phyloP scores from a whole-genome alignment of 345 rosid species.

The Streptanthus diversifolius region DNA sequence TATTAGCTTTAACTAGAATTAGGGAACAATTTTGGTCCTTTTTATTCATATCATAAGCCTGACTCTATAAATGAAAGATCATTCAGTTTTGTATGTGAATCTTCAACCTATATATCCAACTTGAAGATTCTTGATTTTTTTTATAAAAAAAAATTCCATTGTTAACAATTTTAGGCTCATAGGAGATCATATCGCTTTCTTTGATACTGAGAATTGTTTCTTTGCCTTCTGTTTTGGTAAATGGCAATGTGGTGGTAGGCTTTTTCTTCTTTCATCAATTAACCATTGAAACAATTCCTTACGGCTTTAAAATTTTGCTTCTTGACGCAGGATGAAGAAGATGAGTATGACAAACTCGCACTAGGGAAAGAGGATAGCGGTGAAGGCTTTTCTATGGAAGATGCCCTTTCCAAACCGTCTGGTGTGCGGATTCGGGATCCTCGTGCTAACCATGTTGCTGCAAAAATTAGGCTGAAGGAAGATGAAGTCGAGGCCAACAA shows the following conservation, averaged over 20 bases:
- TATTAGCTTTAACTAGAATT: neutral
- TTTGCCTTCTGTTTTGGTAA: neutral
- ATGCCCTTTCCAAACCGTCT: slow-evolving; percentile 34
- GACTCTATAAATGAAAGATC: too few species aligned
- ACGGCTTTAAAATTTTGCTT: neutral
- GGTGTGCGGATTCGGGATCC: slow-evolving; percentile 44
- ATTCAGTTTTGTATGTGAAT: neutral
- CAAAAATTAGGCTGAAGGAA: slow-evolving; percentile 68
- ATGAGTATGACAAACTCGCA: slow-evolving; percentile 74
- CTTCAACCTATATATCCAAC: neutral
- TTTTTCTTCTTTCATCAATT: neutral
- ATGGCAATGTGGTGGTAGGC: neutral
- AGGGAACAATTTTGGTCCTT: neutral
- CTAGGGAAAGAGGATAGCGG: slow-evolving; percentile 49
- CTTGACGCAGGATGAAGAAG: slow-evolving; percentile 76
- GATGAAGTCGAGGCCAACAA: slow-evolving; percentile 59
- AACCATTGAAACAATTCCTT: neutral
- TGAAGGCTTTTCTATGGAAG: slow-evolving; percentile 54
- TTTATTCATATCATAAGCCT: too few species aligned
- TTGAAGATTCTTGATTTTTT: too few species aligned
- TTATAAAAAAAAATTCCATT: too few species aligned
- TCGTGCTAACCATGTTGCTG: slow-evolving; percentile 68
- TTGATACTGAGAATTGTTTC: neutral
- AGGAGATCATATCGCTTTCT: neutral
- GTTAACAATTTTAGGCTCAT: neutral